These are phyloP conservation scores for Sporothrix euskadiensis DNA, from an alignment of 2,329 filamentous ascomycete genomes.

Conservation along the genomic window DNA sequence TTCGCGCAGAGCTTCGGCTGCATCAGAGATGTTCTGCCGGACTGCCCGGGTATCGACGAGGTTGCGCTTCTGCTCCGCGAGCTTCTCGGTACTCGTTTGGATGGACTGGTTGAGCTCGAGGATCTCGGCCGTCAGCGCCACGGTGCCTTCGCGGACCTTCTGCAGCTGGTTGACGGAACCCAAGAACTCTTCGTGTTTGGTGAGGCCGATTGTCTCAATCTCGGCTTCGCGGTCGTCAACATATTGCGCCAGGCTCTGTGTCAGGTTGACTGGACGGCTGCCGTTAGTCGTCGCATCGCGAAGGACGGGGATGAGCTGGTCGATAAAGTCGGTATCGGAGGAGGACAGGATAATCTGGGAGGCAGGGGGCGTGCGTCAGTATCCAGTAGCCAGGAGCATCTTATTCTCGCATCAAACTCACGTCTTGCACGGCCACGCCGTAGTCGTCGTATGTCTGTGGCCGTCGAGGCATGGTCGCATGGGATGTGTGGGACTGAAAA, in stretches of 20 bases:
- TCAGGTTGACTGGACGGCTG: constrained; percentile 69
- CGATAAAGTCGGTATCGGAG: constrained; percentile 89
- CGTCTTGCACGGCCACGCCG: constrained; percentile 36
- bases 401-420: constrained; percentile 12
- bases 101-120: constrained; percentile 91
- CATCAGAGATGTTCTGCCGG: constrained; percentile 93
- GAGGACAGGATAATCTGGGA: constrained; percentile 84
- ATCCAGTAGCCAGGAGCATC: not conserved
- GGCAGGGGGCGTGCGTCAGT: not conserved
- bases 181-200: constrained; percentile 95
- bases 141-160: constrained; percentile 84
- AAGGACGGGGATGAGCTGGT: constrained; percentile 90
- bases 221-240: constrained; percentile 84
- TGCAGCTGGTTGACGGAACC: constrained; percentile 93
- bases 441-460: constrained; percentile 37
- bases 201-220: constrained; percentile 91
- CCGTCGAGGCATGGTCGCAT: constrained; percentile 34
- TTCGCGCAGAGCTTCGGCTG: constrained; percentile 81
- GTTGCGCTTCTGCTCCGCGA: constrained; percentile 91
- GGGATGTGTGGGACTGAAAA: not conserved
- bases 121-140: constrained; percentile 85
- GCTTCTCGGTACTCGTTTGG: constrained; percentile 87
- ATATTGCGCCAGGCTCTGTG: constrained; percentile 77
- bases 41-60: constrained; percentile 90
- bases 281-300: constrained; percentile 81